Evolutionary conservation across 2,329 filamentous ascomycete species (phyloP).

Genomic region (Cladosporium phlei): DNA sequence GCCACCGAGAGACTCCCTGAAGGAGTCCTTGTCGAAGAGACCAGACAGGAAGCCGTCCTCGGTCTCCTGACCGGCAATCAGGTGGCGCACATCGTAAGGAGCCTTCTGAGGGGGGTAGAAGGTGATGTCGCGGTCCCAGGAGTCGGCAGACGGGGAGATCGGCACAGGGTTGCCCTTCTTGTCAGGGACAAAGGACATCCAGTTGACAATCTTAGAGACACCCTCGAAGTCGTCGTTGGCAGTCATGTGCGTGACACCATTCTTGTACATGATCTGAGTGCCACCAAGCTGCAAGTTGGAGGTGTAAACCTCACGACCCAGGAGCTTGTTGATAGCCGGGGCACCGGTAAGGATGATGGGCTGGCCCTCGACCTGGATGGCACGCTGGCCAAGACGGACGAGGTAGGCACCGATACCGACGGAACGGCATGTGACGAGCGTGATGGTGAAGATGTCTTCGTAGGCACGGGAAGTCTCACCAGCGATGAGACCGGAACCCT

Average conservation of each 20-base stretch:
- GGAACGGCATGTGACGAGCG: conserved; percentile 93
- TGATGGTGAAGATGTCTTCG: conserved; percentile 98
- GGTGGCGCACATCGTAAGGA: conserved; percentile 86
- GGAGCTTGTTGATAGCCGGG: conserved; percentile 93
- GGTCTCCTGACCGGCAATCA: conserved; percentile 83
- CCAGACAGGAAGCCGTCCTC: conserved; percentile 82
- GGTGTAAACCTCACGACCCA: conserved; percentile 97
- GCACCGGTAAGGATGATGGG: conserved; percentile 98
- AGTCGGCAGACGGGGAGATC: conserved; percentile 78
- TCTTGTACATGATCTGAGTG: conserved; percentile 99
- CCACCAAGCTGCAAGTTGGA: conserved; percentile 98
- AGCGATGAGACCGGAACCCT: conserved; percentile 95
- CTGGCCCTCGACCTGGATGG: conserved; percentile 97
- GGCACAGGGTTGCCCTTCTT: conserved; percentile 89
- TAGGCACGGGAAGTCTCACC: conserved; percentile 96
- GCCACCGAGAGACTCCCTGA: conserved; percentile 91
- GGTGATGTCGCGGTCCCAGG: conserved; percentile 87
- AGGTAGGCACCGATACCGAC: conserved; percentile 99
- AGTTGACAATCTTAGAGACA: conserved; percentile 95
- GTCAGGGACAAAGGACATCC: conserved; percentile 95
- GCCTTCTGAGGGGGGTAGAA: conserved; percentile 79
- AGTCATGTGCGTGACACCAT: conserved; percentile 98
- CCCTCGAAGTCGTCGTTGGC: conserved; percentile 96
- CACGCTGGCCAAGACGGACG: conserved; percentile 94
- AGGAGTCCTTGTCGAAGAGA: conserved; percentile 94